Base-by-base conservation (phyloP, 192 early-diverging fungal genomes). In the Coemansia javaensis region DNA sequence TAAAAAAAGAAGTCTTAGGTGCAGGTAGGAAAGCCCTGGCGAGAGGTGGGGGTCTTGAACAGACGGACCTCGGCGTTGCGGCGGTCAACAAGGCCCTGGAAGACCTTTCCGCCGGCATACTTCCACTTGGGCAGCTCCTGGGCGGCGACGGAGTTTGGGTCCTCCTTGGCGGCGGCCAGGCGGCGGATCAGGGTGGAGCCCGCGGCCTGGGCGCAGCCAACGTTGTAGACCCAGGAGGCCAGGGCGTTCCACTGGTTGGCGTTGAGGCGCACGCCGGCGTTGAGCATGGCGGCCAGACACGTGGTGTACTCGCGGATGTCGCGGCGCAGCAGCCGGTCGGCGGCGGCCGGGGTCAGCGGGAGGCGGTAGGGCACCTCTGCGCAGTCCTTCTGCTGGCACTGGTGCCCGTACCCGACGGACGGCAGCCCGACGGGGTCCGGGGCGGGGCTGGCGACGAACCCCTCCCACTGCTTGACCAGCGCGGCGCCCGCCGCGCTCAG, bases 361-460 rank as follows among this genome's bases (percentile, higher is more conserved):
- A 47, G 48, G 15, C 14, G 31, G 40, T 38, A 34, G 3, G 13
- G 8, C 3, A 63, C 44, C n/a, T 64, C 59, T 22, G 44, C 13
- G 38, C 54, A 56, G 38, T 33, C 23, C 17, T 40, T 47, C 16
- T 20, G 4, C 23, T 42, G 39, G 45, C 54, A 56, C 28, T 48
- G 16, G 21, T 56, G 54, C 12, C 54, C 54, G 13, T 69, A 69
- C 11, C 66, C 66, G 11, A 69, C 64, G 0, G 64, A 59, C 4
- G 66, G 64, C 27, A 59, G 64, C 0, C 66, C 66, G 11, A 58
- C 58, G 8, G 66, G 66, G 32, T 69, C 64, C 11, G 66, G 63
- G 7, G 38, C 22, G 10, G 55, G 52, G 14, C 53, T 27, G 5
- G 54, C n/a, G 11, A 50, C 63, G 44, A 69, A 69, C 1, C 64